These are phyloP conservation scores for Vigna angularis DNA, from an alignment of 306 rosid genomes.

Conservation along the genomic window DNA sequence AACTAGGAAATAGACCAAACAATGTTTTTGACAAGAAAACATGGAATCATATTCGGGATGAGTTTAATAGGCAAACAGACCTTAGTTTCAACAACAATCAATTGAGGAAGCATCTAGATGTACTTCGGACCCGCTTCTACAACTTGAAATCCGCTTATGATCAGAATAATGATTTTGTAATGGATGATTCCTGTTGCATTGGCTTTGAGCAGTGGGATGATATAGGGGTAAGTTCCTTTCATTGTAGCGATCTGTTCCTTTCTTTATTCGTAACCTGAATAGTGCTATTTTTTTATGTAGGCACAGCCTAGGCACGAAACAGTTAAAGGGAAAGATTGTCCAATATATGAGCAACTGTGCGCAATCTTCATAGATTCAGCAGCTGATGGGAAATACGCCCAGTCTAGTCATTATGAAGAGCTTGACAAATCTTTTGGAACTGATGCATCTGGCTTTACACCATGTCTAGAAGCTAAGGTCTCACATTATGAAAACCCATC, in stretches of 20 bases:
- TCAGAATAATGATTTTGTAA: constrained; percentile 67
- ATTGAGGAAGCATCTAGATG: constrained; percentile 90
- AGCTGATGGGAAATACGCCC: constrained; percentile 81
- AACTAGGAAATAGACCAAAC: constrained; percentile 79
- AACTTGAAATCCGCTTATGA: constrained; percentile 71
- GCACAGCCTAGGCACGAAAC: constrained; percentile 69
- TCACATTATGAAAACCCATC: constrained; percentile 52
- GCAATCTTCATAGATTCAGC: constrained; percentile 75
- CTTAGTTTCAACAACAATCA: constrained; percentile 91
- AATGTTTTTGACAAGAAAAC: constrained; percentile 87
- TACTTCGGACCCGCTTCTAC: constrained; percentile 79
- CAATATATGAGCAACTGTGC: constrained; percentile 86
- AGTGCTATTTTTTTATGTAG: constrained; percentile 47
- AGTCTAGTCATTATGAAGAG: constrained; percentile 83
- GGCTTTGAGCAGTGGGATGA: constrained; percentile 83
- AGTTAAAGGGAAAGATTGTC: constrained; percentile 72
- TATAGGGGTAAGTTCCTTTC: constrained; percentile 59
- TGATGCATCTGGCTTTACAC: constrained; percentile 46
- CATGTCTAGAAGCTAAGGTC: constrained; percentile 57
- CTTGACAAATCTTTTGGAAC: constrained; percentile 60
- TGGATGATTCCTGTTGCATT: constrained; percentile 73
- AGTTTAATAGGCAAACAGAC: constrained; percentile 75
- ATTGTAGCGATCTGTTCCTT: constrained; percentile 14
- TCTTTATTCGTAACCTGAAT: constrained; percentile 26
- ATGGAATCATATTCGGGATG: constrained; percentile 83